A percentile compares a stretch with the other conserved stretches of the same genome.
These are phyloP conservation scores for Volvariella volvacea DNA, from an alignment of 1,284 basidiomycete species.

Conservation along the genomic window DNA sequence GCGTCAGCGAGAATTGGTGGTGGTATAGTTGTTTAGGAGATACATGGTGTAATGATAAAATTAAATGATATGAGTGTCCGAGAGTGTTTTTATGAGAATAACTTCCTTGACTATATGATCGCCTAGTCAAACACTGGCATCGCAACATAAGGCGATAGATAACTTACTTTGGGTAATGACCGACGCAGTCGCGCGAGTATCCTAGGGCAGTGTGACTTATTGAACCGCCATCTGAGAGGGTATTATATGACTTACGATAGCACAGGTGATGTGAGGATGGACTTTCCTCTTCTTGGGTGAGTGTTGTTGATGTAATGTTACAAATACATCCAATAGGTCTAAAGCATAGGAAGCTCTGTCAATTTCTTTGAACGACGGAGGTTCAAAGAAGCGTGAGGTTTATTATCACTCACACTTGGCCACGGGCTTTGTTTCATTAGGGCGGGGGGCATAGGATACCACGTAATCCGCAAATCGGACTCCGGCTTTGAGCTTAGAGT, in stretches of 20 bases:
- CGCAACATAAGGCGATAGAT: background rate
- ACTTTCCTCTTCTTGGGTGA: constrained; percentile 39
- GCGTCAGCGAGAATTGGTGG: too few species aligned
- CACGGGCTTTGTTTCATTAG: constrained; percentile 47
- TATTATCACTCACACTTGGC: constrained; percentile 39
- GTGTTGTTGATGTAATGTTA: constrained; percentile 40
- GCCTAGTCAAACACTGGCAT: constrained; percentile 1
- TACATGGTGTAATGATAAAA: background rate
- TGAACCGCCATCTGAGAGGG: constrained; percentile 1
- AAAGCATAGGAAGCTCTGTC: background rate
- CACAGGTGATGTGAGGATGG: constrained; percentile 48
- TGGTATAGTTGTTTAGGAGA: background rate
- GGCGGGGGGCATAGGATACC: constrained; percentile 39
- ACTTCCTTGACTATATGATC: constrained; percentile 35
- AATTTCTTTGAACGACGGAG: background rate
- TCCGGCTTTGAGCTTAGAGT: constrained; percentile 44
- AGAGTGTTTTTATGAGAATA: constrained; percentile 27
- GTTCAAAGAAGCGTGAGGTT: too few species aligned
- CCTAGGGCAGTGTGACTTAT: constrained; percentile 20
- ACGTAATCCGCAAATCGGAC: constrained; percentile 49
- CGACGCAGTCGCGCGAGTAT: constrained; percentile 40
- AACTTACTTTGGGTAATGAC: constrained; percentile 41
- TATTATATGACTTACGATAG: constrained; percentile 33
- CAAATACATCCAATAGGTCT: constrained; percentile 48
- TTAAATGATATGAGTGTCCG: constrained; percentile 26